A percentile compares a stretch with the other conserved stretches of the same genome.
Evolutionary conservation across 2,329 filamentous ascomycete genomes (phyloP).

Genomic region (Colletotrichum sidae): DNA sequence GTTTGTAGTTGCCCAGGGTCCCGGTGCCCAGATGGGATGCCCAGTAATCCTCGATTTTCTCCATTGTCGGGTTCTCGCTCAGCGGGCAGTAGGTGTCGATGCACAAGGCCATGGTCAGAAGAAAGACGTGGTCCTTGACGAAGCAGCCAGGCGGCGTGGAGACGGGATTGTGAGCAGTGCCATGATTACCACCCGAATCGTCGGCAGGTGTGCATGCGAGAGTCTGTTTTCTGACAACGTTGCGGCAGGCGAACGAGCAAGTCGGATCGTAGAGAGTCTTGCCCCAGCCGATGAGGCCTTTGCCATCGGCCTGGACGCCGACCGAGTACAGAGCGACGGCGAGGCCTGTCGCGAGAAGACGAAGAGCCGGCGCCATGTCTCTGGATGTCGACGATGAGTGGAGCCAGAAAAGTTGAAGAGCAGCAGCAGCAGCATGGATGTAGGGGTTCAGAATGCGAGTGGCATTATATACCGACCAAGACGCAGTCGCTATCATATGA

Average conservation of each 20-base stretch:
- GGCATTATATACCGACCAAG: constrained; percentile 8
- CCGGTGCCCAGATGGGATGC: constrained; percentile 20
- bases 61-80: neutral
- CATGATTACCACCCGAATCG: constrained; percentile 9
- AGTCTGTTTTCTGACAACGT: constrained; percentile 39
- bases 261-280: constrained; percentile 38
- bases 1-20: constrained; percentile 28
- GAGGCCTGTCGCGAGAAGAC: neutral
- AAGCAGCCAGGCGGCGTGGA: constrained; percentile 43
- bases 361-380: constrained; percentile 1
- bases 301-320: constrained; percentile 14
- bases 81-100: constrained; percentile 41
- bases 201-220: constrained; percentile 40
- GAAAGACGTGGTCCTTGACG: constrained; percentile 42
- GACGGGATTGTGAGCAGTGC: constrained; percentile 29
- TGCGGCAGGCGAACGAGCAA: constrained; percentile 46
- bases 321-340: neutral
- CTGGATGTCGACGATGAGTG: neutral
- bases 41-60: constrained; percentile 23
- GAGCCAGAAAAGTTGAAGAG: neutral
- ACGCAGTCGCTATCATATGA: neutral
- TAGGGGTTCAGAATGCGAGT: neutral
- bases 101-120: constrained; percentile 42
- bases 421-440: neutral
- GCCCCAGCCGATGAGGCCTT: constrained; percentile 36